Base-by-base conservation (phyloP, 805 yeast genomes). In the Yarrowia sp. region DNA sequence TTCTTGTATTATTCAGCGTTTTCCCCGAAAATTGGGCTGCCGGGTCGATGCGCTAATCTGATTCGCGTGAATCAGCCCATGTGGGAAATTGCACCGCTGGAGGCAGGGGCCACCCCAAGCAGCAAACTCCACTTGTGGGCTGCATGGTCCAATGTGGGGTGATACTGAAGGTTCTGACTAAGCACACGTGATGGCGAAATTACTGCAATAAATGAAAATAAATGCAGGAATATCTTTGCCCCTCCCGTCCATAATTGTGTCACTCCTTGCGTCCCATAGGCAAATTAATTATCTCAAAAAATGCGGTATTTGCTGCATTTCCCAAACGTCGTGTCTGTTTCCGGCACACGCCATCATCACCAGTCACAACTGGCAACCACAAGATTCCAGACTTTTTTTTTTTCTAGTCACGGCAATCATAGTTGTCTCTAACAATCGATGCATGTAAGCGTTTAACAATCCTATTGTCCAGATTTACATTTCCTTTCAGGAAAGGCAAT, bases 81-180 rank as follows among this genome's bases (percentile, higher is more conserved):
- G 45, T 53, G 45, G 45, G 59, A 53, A 53, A 53, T 53, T 53
- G 59, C 59, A 53, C 59, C 42, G 16, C 58, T 53, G 45, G 35
- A 53, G 59, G 59, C 59, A 53, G 59, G 59, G 59, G 59, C 59
- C 59, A 53, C 59, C 45, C 59, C 59, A 53, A 53, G 59, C 59
- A 53, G 59, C 59, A 53, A 53, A 53, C 59, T 53, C 59, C 59
- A 53, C 59, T 40, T 53, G 59, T 38, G 59, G 59, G 59, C 59
- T 53, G 59, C 59, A 53, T 53, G 45, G 59, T 14, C 19, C 45
- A 53, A 53, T 53, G 59, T 53, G 59, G 59, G 59, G 45, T 53
- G 59, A 53, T 40, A 53, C 59, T 19, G 45, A 53, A 53, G 59
- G 59, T 53, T 53, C 59, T 53, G 59, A 53, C 45, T 53, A 53